Evolutionary conservation across 352 stramenopile genomes (phyloP).

Genomic region (Globisporangium megalacanthum): DNA sequence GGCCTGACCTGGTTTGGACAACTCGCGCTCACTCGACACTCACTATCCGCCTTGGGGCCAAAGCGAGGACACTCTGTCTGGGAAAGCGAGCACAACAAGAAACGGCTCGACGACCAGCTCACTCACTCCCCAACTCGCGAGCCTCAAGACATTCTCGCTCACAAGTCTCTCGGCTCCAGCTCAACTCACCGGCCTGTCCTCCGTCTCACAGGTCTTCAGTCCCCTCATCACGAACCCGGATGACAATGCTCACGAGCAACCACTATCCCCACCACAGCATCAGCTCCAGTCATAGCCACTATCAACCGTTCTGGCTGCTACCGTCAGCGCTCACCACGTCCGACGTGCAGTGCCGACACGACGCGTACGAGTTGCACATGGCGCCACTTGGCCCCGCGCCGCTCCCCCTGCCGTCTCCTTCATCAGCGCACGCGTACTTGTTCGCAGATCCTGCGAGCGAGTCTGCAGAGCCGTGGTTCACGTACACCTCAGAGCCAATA

Average conservation of each 20-base stretch:
- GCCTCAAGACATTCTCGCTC: no score
- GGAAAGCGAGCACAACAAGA: no score
- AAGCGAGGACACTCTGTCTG: no score
- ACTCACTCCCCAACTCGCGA: no score
- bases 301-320: not conserved
- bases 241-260: constrained; percentile 10
- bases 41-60: no score
- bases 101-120: no score
- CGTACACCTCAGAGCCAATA: not conserved
- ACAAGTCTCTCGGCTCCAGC: not conserved
- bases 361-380: not conserved
- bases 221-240: no score
- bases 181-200: constrained; percentile 3
- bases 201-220: not conserved
- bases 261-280: constrained; percentile 5
- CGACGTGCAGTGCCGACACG: constrained; percentile 9
- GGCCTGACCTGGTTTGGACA: no score
- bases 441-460: not conserved
- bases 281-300: no score
- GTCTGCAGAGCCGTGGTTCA: no score
- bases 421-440: not conserved
- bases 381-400: not conserved
- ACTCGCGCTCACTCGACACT: no score
- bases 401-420: not conserved
- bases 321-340: constrained; percentile 4